Evolutionary conservation across 2,329 filamentous ascomycete species (phyloP), one percentile per base, ranked within the genome.

Genomic region (Aspergillus pseudoterreus): DNA sequence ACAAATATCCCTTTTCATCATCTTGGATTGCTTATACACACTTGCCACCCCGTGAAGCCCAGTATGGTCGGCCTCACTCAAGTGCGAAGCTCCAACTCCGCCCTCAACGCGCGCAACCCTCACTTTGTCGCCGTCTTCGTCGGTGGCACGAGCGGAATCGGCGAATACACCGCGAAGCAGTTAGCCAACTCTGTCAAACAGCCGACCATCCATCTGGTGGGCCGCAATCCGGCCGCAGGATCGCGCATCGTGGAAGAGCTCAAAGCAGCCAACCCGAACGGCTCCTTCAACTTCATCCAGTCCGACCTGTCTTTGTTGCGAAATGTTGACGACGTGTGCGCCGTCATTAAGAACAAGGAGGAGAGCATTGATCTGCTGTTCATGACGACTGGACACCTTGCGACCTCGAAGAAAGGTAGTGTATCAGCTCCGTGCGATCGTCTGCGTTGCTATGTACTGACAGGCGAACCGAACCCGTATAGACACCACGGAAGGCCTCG

Each of bases 401-500:
- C 52, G 0, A 75, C 74, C 59, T 66, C 79, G 2, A 52, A 52
- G 10, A 48, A 56, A 6, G 50, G 54, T 52, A 50, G 1, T 24
- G 8, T 30, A 30, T 30, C 10, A 30, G 10, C 6, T 6, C 30
- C 19, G n/a, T 2, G 9, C 15, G 2, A 30, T 10, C 6, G 11
- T 30, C 35, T 38, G 35, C 35, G 12, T n/a, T 4, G 1, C 14
- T 3, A 15, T 15, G 6, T 2, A 41, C 6, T 21, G n/a, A 36
- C 50, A 46, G 42, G 45, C 38, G 21, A 10, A 5, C 15, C 6
- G 21, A 10, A 5, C 15, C 6, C 17, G 6, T 38, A 15, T 38
- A 80, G 82, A 84, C 53, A 84, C 82, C 0, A 47, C 68, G 0
- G 84, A 87, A 65, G 81, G 80, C 2, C 70, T 87, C 2, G 75